Evolutionary conservation across 169 alveolate species (phyloP), one percentile per base, ranked within the genome.

Genomic region (Plasmodium malariae): DNA sequence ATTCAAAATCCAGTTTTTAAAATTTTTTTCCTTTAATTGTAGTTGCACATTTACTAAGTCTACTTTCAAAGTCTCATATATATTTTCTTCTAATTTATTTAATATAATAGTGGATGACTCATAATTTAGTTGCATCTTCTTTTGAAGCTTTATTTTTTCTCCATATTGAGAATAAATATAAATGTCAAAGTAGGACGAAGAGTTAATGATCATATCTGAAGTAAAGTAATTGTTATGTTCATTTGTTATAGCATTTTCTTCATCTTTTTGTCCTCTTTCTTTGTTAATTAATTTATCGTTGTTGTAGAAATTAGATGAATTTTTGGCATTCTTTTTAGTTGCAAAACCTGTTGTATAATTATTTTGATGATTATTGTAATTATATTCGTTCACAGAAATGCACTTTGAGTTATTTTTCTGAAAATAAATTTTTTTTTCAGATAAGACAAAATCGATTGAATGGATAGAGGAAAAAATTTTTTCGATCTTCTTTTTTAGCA

Each of bases 381-480:
- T n/a, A n/a, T n/a, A n/a, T n/a, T n/a, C n/a, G n/a, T n/a, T n/a
- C n/a, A n/a, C n/a, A n/a, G n/a, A n/a, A n/a, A n/a, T n/a, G n/a
- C n/a, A n/a, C 17, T 62, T 78, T 28, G 89, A 78, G 34, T 49
- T 62, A 63, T 62, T 60, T 63, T 62, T 63, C 63, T 51, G 74
- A 62, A 40, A 78, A 78, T 43, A 34, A 34, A 12, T 55, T 37
- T 62, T 59, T 63, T 63, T 78, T 78, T 78, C 95, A 3, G 95
- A 88, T 54, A 93, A 85, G n/a, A 71, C 87, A 85, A 95, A 76
- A 78, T 96, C 97, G 48, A 96, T 92, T 34, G 78, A 80, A 73
- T 95, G 93, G 59, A 97, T 96, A 30, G 99, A 98, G 87, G 97
- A 97, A 85, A 97, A 98, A 87, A 97, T 95, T 93, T 98, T 97